phyloP scores from a whole-genome alignment of 2,329 filamentous ascomycete genomes.

The Ceratocystis ficicola region DNA sequence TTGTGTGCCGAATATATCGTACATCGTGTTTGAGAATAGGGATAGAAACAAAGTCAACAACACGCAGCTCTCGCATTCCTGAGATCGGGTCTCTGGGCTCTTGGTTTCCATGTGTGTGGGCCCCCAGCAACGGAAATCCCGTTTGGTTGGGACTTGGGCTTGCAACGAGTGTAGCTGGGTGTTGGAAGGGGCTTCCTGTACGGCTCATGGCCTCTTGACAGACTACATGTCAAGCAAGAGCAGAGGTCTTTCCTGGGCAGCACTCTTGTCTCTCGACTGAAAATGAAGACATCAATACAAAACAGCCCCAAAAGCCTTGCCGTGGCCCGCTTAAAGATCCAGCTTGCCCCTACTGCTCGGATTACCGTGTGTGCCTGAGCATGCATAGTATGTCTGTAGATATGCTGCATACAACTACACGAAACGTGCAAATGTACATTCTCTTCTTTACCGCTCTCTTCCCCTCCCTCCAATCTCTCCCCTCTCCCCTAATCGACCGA shows the following conservation, averaged over 20 bases:
- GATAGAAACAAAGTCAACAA: conserved; percentile 6
- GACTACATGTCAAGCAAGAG: too few species aligned
- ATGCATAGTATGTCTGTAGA: too few species aligned
- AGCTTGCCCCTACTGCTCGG: too few species aligned
- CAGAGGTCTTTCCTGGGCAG: background rate
- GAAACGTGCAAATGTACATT: background rate
- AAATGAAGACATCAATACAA: background rate
- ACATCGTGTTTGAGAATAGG: background rate
- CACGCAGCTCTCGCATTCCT: conserved; percentile 4
- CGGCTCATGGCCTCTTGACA: too few species aligned
- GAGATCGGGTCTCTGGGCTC: background rate
- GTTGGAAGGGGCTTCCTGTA: background rate
- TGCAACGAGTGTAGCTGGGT: background rate
- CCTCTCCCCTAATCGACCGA: background rate
- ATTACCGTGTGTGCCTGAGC: too few species aligned
- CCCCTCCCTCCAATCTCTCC: background rate
- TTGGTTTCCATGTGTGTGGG: too few species aligned
- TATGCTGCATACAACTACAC: too few species aligned
- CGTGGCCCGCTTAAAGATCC: background rate
- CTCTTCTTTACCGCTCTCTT: background rate
- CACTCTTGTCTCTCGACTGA: background rate
- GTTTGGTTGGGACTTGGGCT: too few species aligned
- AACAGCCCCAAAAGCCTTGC: background rate
- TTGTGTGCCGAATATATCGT: conserved; percentile 6
- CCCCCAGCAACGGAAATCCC: too few species aligned